A percentile compares a stretch with the other conserved stretches of the same genome.
Evolutionary conservation across 1,139 yeast species (phyloP).

Genomic region (Suhomyces yuchorum): DNA sequence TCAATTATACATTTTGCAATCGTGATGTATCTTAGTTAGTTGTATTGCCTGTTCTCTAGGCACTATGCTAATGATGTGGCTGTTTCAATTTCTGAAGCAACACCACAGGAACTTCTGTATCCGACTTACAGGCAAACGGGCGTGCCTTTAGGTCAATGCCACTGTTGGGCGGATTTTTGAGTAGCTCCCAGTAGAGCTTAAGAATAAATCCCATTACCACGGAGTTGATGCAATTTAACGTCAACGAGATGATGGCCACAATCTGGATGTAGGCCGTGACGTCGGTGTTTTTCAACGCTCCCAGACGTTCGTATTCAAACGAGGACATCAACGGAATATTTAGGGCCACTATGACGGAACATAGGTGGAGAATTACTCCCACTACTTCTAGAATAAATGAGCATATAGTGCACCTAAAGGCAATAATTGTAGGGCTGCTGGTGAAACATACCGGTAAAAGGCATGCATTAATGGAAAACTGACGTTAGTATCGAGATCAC

Average conservation of each 20-base stretch:
- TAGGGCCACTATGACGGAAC: slow-evolving; percentile 24
- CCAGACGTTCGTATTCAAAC: slow-evolving; percentile 24
- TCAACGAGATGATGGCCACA: slow-evolving; percentile 15
- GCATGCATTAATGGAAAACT: background rate
- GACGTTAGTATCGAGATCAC: background rate
- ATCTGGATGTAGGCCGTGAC: slow-evolving; percentile 30
- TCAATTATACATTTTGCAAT: too few relatives aligned
- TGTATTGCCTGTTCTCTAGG: too few relatives aligned
- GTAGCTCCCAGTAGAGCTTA: background rate
- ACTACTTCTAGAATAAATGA: slow-evolving; percentile 24
- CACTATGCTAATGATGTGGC: too few relatives aligned
- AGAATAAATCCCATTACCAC: slow-evolving; percentile 3
- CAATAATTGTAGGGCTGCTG: background rate
- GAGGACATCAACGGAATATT: slow-evolving; percentile 29
- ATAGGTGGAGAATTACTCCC: slow-evolving; percentile 24
- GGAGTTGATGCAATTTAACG: slow-evolving; percentile 14
- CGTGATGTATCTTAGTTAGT: too few relatives aligned
- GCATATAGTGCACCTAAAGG: slow-evolving; percentile 18
- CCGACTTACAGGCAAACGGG: background rate
- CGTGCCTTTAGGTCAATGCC: background rate
- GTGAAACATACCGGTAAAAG: slow-evolving; percentile 1
- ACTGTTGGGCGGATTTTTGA: background rate
- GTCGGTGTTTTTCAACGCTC: slow-evolving; percentile 21
- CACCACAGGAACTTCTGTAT: background rate
- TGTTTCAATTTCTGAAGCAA: background rate